Percentiles rank a stretch among this genome's conserved stretches.
These are phyloP conservation scores for Podospora didyma DNA, from an alignment of 495 filamentous ascomycete species.

Conservation along the genomic window DNA sequence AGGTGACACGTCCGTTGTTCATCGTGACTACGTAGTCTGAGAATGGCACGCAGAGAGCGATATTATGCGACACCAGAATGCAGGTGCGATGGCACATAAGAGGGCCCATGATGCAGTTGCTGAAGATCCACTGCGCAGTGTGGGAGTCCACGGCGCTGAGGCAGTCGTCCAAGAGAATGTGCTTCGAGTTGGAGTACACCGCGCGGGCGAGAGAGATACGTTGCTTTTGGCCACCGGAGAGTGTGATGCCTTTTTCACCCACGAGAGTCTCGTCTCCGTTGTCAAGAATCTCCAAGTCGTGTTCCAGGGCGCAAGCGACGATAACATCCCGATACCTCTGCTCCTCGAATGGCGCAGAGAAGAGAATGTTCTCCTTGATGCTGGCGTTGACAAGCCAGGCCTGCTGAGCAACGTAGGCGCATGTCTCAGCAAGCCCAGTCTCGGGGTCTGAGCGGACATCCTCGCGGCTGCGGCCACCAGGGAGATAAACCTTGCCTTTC, in stretches of 20 bases:
- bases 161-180: slow-evolving; percentile 91
- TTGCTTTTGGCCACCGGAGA: slow-evolving; percentile 98
- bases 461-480: slow-evolving; percentile 76
- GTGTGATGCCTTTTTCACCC: slow-evolving; percentile 93
- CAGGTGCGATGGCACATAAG: slow-evolving; percentile 88
- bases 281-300: slow-evolving; percentile 89
- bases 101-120: slow-evolving; percentile 82
- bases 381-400: slow-evolving; percentile 97
- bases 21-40: slow-evolving; percentile 79
- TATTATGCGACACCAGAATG: slow-evolving; percentile 95
- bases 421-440: slow-evolving; percentile 83
- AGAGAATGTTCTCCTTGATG: slow-evolving; percentile 94
- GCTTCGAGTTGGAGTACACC: slow-evolving; percentile 85
- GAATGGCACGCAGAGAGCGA: slow-evolving; percentile 73
- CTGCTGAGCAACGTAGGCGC: slow-evolving; percentile 96
- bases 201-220: slow-evolving; percentile 92
- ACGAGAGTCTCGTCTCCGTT: slow-evolving; percentile 90
- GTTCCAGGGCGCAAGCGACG: slow-evolving; percentile 86
- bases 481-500: slow-evolving; percentile 75
- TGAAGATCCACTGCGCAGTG: slow-evolving; percentile 97
- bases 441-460: slow-evolving; percentile 77
- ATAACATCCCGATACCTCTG: slow-evolving; percentile 84
- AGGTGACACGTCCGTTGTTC: slow-evolving; percentile 76
- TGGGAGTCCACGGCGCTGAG: slow-evolving; percentile 98
- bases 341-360: slow-evolving; percentile 78